These are phyloP conservation scores for Pholiota adiposa DNA, from an alignment of 1,284 basidiomycete genomes.

Conservation along the genomic window DNA sequence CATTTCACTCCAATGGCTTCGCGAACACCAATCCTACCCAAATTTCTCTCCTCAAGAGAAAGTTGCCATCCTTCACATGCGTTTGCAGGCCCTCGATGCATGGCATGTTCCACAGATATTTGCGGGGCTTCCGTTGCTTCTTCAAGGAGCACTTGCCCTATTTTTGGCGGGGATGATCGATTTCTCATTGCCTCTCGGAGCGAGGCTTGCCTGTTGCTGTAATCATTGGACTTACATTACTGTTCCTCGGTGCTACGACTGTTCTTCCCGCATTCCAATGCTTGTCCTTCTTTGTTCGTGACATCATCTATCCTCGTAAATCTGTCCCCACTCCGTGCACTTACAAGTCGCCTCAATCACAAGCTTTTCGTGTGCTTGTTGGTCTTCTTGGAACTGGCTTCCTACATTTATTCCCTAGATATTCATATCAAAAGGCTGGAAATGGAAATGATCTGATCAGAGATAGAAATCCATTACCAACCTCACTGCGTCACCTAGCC, in stretches of 20 bases:
- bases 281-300: background rate
- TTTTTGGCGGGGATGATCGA: constrained; percentile 33
- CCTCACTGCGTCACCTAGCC: background rate
- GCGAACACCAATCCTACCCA: constrained; percentile 22
- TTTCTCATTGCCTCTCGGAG: constrained; percentile 10
- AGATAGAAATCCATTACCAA: background rate
- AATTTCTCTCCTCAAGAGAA: constrained; percentile 18
- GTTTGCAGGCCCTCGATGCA: constrained; percentile 28
- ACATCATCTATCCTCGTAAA: background rate
- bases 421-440: background rate
- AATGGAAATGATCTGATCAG: too few species aligned
- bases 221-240: background rate
- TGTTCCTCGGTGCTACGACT: background rate
- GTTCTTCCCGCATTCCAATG: background rate
- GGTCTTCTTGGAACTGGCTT: background rate
- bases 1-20: constrained; percentile 29
- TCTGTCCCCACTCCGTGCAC: background rate
- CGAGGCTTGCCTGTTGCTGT: background rate
- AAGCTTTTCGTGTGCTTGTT: background rate
- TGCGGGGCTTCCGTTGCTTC: constrained; percentile 30
- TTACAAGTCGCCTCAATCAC: background rate
- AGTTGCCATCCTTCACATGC: constrained; percentile 21
- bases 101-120: constrained; percentile 34
- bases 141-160: constrained; percentile 32
- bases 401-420: background rate